Percentiles rank a stretch among this genome's conserved stretches.
Evolutionary conservation across 306 rosid genomes (phyloP).

Genomic region (Prinsepia uniflora): DNA sequence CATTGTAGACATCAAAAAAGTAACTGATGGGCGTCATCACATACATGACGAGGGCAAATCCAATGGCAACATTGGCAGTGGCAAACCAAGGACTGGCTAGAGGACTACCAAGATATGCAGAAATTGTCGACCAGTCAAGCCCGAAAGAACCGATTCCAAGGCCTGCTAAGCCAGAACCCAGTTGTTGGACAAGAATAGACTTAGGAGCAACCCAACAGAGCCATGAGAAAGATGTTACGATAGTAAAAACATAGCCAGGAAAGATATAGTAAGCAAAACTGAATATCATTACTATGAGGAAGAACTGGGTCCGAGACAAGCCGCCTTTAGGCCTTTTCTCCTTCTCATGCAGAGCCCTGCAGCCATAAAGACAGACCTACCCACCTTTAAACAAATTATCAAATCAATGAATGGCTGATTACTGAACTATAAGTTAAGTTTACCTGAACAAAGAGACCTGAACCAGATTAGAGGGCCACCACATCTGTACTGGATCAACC

Average conservation of each 20-base stretch:
- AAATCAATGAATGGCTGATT: slow-evolving; percentile 11
- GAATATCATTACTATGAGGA: slow-evolving; percentile 46
- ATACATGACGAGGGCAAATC: slow-evolving; percentile 55
- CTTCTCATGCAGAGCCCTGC: slow-evolving; percentile 81
- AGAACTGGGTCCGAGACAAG: slow-evolving; percentile 53
- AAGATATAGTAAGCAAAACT: slow-evolving; percentile 58
- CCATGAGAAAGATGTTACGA: slow-evolving; percentile 69
- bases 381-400: neutral
- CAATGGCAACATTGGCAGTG: slow-evolving; percentile 56
- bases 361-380: neutral
- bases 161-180: slow-evolving; percentile 74
- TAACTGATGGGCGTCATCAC: slow-evolving; percentile 67
- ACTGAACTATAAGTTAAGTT: neutral
- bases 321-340: slow-evolving; percentile 46
- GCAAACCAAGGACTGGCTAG: slow-evolving; percentile 84
- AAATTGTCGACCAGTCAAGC: slow-evolving; percentile 67
- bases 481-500: slow-evolving; percentile 82
- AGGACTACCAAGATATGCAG: slow-evolving; percentile 70
- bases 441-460: slow-evolving; percentile 77
- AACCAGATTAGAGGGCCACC: slow-evolving; percentile 81
- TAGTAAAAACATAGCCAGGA: slow-evolving; percentile 55
- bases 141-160: slow-evolving; percentile 70
- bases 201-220: slow-evolving; percentile 64
- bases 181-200: slow-evolving; percentile 56
- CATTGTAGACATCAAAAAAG: slow-evolving; percentile 41